phyloP scores from a whole-genome alignment of 768 basidiomycete species.

The Pleurotus djamor region DNA sequence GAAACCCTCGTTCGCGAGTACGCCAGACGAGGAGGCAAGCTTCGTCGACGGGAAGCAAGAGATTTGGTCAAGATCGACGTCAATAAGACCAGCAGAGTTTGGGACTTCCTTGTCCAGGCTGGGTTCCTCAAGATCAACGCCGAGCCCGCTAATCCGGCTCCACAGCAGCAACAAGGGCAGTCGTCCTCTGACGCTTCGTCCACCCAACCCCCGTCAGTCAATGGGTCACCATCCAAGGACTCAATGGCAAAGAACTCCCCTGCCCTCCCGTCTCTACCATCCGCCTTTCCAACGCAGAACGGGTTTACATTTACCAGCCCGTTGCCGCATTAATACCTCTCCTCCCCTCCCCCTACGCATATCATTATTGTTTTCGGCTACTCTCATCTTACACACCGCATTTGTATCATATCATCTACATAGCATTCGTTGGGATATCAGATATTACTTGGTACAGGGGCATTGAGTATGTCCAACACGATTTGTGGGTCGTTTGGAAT shows the following conservation, averaged over 20 bases:
- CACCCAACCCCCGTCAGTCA: conserved; percentile 18
- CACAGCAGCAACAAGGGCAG: conserved; percentile 20
- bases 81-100: conserved; percentile 88
- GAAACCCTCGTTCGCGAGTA: conserved; percentile 94
- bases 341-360: background rate
- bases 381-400: background rate
- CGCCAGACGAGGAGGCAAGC: conserved; percentile 82
- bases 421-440: too few species aligned
- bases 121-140: conserved; percentile 75
- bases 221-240: conserved; percentile 35
- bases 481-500: conserved; percentile 41
- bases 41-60: conserved; percentile 84
- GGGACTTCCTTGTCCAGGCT: conserved; percentile 89
- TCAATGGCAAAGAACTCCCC: conserved; percentile 12
- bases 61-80: conserved; percentile 92
- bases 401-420: conserved; percentile 4
- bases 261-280: conserved; percentile 20
- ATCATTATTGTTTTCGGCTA: conserved; percentile 4
- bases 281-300: conserved; percentile 13
- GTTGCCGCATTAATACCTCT: background rate
- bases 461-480: conserved; percentile 37
- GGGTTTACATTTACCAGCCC: background rate
- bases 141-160: conserved; percentile 35
- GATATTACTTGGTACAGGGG: too few species aligned
- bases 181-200: too few species aligned